Evolutionary conservation across 2,329 filamentous ascomycete genomes (phyloP).

Genomic region (Diaporthe citriasiana): DNA sequence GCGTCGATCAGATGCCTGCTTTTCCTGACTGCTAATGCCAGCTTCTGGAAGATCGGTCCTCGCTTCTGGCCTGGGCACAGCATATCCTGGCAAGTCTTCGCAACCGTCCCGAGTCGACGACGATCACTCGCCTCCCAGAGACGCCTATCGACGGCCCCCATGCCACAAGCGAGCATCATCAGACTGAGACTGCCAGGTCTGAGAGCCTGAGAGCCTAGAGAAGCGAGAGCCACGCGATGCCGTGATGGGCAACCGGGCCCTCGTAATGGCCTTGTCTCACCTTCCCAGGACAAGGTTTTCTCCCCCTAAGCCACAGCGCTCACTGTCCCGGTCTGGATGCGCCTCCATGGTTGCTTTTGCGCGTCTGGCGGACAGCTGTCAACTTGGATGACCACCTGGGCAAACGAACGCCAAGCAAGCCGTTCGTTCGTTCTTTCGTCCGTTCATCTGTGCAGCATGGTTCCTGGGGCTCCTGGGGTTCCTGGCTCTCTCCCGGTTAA

Average conservation of each 20-base stretch:
- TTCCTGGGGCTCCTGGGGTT: neutral
- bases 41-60: conserved; percentile 28
- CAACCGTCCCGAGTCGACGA: conserved; percentile 6
- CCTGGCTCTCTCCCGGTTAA: neutral
- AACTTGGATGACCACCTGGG: neutral
- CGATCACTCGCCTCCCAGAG: conserved; percentile 5
- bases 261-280: conserved; percentile 28
- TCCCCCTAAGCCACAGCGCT: conserved; percentile 7
- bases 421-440: neutral
- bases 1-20: conserved; percentile 18
- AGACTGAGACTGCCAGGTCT: conserved; percentile 20
- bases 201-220: conserved; percentile 13
- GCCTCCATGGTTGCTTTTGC: conserved; percentile 23
- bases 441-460: neutral
- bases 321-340: conserved; percentile 10
- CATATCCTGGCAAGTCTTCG: neutral
- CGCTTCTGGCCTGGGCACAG: conserved; percentile 22
- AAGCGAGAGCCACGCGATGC: conserved; percentile 28
- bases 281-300: neutral
- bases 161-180: conserved; percentile 23
- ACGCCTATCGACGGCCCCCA: conserved; percentile 11
- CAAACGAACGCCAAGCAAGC: conserved; percentile 3
- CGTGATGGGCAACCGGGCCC: conserved; percentile 2
- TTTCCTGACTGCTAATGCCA: neutral
- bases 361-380: conserved; percentile 10